Evolutionary conservation across 257 asterid genomes (phyloP).

Genomic region (Datura wrightii): DNA sequence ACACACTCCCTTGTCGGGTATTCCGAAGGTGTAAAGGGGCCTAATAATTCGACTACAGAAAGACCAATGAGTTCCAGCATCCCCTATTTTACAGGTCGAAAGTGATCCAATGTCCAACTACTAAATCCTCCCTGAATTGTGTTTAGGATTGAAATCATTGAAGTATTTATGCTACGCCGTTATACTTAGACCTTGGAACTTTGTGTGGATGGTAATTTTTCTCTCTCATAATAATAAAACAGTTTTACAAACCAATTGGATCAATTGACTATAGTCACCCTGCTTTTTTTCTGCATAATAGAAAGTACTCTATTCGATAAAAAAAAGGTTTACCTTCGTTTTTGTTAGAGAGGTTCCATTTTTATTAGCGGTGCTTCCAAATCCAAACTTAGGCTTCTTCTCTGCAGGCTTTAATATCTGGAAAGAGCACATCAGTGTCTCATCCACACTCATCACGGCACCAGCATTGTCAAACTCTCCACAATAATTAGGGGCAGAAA

Average conservation of each 20-base stretch:
- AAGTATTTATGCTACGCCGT: not conserved
- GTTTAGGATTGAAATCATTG: not conserved
- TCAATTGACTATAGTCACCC: not conserved
- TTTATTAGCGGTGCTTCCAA: constrained; percentile 66
- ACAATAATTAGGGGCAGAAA: constrained; percentile 85
- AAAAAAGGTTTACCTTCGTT: constrained; percentile 52
- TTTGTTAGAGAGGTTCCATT: constrained; percentile 60
- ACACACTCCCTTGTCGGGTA: not conserved
- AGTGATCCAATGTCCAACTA: not conserved
- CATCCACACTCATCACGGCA: constrained; percentile 88
- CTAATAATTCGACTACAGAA: not conserved
- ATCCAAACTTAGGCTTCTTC: constrained; percentile 72
- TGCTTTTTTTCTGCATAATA: not conserved
- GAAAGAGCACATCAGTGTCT: constrained; percentile 84
- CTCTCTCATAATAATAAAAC: not conserved
- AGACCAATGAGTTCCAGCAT: not conserved
- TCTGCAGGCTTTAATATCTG: constrained; percentile 83
- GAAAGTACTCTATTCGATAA: not conserved
- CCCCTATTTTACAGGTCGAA: not conserved
- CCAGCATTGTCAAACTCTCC: constrained; percentile 87
- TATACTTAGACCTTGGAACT: not conserved
- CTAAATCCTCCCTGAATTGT: not conserved
- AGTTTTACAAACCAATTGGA: not conserved
- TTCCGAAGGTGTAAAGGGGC: not conserved
- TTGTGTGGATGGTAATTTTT: not conserved